Evolutionary conservation across 106 monocot species (phyloP), one percentile per base, ranked within the genome.

Genomic region (Narthecium ossifragum): DNA sequence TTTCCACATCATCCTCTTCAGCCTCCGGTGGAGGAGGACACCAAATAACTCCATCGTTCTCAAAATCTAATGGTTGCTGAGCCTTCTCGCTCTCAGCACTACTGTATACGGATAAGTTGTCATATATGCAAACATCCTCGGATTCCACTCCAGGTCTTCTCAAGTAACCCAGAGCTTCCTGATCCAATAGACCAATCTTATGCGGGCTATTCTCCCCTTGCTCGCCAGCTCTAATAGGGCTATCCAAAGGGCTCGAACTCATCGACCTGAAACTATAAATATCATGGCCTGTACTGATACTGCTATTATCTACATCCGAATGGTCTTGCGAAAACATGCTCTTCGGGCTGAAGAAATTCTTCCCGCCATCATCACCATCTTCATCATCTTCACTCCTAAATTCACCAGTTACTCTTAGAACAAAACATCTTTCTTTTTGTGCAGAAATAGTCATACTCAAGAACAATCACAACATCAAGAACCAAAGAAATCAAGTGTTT

Each of bases 11-110:
- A 76, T 83, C 77, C 0, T 66, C 60, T 60, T 71, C 80, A 55
- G 80, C 70, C 60, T 83, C 66, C 8, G 86, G 80, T 18, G 74
- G 75, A 1, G 94, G 94, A 67, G 86, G 94, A 33, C 62, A 71
- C 82, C 85, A 86, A 46, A 85, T 80, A 25, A 26, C 49, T 22
- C 30, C 48, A 73, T 81, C 67, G 26, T 61, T 85, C 46, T 81
- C 65, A 68, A 88, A 77, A 77, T 93, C 73, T 14, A 81, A 54
- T 1, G 55, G 70, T 12, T 68, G 77, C 28, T 67, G 64, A 45
- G 47, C 55, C 60, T 48, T 69, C 39, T 64, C 53, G 40, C 7
- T 67, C 52, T 64, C 71, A 50, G 53, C 46, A 36, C 52, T 68
- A 0, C 18, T 33, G 33, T 68, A 77, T 21, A 60, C 57, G 11